Evolutionary conservation across 208 protist species (phyloP).

Genomic region (Angomonas deanei): DNA sequence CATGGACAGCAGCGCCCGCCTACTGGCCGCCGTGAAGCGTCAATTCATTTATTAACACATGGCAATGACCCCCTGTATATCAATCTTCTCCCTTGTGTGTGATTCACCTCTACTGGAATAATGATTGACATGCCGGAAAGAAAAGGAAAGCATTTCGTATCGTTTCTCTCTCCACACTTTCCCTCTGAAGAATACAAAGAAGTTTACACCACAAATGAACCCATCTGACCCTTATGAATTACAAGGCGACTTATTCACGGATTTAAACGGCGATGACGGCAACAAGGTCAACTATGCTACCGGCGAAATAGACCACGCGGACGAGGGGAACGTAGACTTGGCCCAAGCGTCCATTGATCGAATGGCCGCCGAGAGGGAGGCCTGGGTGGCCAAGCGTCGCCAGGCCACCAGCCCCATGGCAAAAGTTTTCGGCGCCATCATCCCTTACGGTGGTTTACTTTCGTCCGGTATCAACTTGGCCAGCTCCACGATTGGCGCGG

Average conservation of each 20-base stretch:
- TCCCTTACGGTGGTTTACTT: conserved; percentile 60
- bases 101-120: too few relatives aligned
- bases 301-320: not conserved
- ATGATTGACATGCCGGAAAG: too few relatives aligned
- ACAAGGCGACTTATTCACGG: too few relatives aligned
- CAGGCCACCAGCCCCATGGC: conserved; percentile 14
- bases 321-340: too few relatives aligned
- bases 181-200: too few relatives aligned
- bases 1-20: conserved; percentile 6
- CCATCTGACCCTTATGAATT: too few relatives aligned
- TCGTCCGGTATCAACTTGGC: conserved; percentile 57
- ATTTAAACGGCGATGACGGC: too few relatives aligned
- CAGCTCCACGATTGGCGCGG: conserved; percentile 52
- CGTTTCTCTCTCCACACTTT: too few relatives aligned
- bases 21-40: not conserved
- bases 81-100: too few relatives aligned
- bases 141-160: too few relatives aligned
- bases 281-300: not conserved
- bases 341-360: conserved; percentile 22
- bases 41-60: not conserved
- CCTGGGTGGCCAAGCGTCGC: conserved; percentile 29
- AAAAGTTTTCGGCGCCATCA: conserved; percentile 19
- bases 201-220: too few relatives aligned
- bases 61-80: conserved; percentile 2
- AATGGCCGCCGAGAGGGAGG: conserved; percentile 28